A percentile compares a stretch with the other conserved stretches of the same genome.
These are phyloP conservation scores for Cucumis sativus DNA, from an alignment of 306 rosid species.

Conservation along the genomic window DNA sequence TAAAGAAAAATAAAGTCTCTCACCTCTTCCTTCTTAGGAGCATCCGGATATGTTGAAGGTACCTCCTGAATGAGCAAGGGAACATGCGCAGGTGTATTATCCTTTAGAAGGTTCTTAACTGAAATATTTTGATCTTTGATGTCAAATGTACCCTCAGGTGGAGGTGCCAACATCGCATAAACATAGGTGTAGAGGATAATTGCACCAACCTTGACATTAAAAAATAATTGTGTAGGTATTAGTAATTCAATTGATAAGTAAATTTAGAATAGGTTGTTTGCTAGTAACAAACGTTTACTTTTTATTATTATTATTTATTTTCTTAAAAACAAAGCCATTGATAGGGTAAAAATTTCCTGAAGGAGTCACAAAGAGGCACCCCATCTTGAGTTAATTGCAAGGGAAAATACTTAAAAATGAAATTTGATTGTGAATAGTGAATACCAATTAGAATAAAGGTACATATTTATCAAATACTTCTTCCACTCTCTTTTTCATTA, in stretches of 20 bases:
- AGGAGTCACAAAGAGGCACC: neutral
- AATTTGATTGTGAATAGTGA: neutral
- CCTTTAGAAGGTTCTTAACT: slow-evolving; percentile 24
- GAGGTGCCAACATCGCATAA: slow-evolving; percentile 85
- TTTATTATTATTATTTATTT: neutral
- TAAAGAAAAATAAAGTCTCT: slow-evolving; percentile 11
- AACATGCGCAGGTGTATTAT: slow-evolving; percentile 32
- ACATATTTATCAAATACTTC: neutral
- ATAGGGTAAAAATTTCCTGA: neutral
- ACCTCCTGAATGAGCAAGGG: slow-evolving; percentile 50
- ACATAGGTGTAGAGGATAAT: slow-evolving; percentile 90
- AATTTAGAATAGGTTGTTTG: neutral
- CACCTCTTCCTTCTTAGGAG: slow-evolving; percentile 39
- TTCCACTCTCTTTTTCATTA: neutral
- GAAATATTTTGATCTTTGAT: slow-evolving; percentile 39
- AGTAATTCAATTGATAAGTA: neutral
- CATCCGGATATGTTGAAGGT: slow-evolving; percentile 17
- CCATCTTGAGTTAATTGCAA: neutral
- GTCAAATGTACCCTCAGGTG: slow-evolving; percentile 85
- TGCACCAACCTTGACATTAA: slow-evolving; percentile 78
- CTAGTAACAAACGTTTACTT: neutral
- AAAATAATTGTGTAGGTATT: neutral
- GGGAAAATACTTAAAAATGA: neutral
- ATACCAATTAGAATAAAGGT: neutral
- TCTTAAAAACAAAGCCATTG: neutral